Evolutionary conservation across 805 yeast species (phyloP), one percentile per base, ranked within the genome.

Genomic region (Candida ponderosae): DNA sequence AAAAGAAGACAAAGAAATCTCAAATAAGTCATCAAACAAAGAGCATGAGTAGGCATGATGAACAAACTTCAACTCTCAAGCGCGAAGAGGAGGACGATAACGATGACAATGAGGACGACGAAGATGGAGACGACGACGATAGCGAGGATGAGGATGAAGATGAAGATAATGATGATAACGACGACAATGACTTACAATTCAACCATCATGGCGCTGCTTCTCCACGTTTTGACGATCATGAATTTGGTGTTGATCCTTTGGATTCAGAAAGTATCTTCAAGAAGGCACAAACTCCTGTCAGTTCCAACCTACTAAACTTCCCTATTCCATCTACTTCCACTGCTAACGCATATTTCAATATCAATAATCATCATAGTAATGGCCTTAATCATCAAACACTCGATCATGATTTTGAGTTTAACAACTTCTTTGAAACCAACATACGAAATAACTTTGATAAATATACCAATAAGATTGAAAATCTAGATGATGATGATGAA

Each of bases 391-490:
- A 21, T 21, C 10, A 8, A 8, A 21, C 7, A 8, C 7, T 8
- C 24, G 49, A 42, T 15, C 14, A 29, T 14, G 23, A 40, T 9
- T 46, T 38, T 29, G 51, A 48, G 18, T 51, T 52, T 38, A 53
- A 44, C 17, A 38, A 40, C 19, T 45, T 54, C 33, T 50, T 54
- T 26, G 58, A 54, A 35, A 47, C 37, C 18, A 54, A 54, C 29
- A 17, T 54, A 6, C 35, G 49, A 27, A 40, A 42, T 23, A 44
- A 50, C 35, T 38, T 40, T 15, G 26, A 39, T 14, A 45, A 44
- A 19, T 28, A 33, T 18, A 40, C 52, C 1, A 38, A 39, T 15
- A 46, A 42, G 29, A 48, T 48, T 26, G 39, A 37, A 14, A 35
- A 16, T n/a, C 31, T 51, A 4, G 46, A 45, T 24, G 18, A 28